Base-by-base conservation (phyloP, 108 stramenopile species). In the Nannochloropsis gaditana region DNA sequence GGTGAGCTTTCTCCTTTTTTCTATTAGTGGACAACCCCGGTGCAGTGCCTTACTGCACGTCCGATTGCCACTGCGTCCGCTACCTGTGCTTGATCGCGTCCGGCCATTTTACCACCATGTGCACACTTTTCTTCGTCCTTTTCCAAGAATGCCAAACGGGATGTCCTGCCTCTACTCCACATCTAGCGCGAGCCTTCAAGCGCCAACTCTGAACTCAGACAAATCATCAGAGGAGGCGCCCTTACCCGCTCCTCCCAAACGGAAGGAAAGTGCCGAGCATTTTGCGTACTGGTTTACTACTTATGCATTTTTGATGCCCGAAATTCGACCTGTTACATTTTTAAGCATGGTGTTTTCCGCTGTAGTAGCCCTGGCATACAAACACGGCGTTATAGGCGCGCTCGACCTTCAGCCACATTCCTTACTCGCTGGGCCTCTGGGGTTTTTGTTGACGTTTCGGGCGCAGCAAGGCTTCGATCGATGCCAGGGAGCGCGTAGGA, bases 261-360 rank as follows among this genome's bases (percentile, higher is more conserved):
- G 59, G 19, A 73, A 73, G 8, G 59, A 73, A 6, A 6, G 59
- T 73, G 59, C 59, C 59, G 59, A n/a, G 59, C 59, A 73, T n/a
- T 73, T 73, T 73, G 59, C 59, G 4, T n/a, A 73, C n/a, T 73
- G 59, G 59, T 73, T 73, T 2, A 73, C 59, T 73, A 73, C 59
- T n/a, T n/a, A 73, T 15, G 59, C 59, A 15, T 73, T 73, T 73
- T 6, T 73, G 59, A 73, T 73, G 59, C 15, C 59, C 19, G 59
- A 73, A 73, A 73, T 73, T 73, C 59, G 3, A 73, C 59, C 59
- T 2, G 59, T 73, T 2, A 2, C n/a, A 31, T 73, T 73, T 8
- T 6, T 73, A 73, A 73, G n/a, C n/a, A 73, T 73, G 59, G 1
- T 73, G 59, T 73, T 3, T 8, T 4, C 59, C 15, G 59, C 59